Percentiles rank a stretch among this genome's conserved stretches.
Conservation (phyloP, 257 asterid genomes). For the Rehmannia glutinosa region DNA sequence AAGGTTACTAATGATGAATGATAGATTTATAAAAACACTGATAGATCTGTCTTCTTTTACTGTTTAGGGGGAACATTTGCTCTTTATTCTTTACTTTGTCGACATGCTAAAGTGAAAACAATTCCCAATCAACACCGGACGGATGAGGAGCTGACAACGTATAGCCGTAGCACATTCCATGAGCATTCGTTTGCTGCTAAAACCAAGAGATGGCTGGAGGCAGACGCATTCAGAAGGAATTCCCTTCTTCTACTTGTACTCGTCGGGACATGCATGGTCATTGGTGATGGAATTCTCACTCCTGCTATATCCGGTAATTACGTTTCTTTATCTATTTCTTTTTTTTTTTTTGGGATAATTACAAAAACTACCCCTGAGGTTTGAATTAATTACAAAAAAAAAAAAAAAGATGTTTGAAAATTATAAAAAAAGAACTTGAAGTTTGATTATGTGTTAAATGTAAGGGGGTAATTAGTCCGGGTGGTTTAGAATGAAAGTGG, state of each 20-base stretch:
- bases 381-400: too few relatives aligned
- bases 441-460: too few relatives aligned
- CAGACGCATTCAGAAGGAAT: slow-evolving; percentile 49
- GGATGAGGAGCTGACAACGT: slow-evolving; percentile 97
- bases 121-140: slow-evolving; percentile 97
- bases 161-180: slow-evolving; percentile 81
- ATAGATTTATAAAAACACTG: background rate
- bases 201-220: slow-evolving; percentile 92
- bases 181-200: slow-evolving; percentile 93
- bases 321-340: background rate
- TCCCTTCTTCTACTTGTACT: slow-evolving; percentile 82
- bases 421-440: too few relatives aligned
- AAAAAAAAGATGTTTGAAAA: too few relatives aligned
- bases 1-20: background rate
- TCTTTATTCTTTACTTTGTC: slow-evolving; percentile 87
- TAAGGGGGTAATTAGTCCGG: too few relatives aligned
- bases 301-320: slow-evolving; percentile 93
- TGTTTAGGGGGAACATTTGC: slow-evolving; percentile 90
- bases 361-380: too few relatives aligned
- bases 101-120: slow-evolving; percentile 86
- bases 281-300: slow-evolving; percentile 98
- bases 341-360: too few relatives aligned
- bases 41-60: background rate
- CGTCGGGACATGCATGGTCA: slow-evolving; percentile 87
- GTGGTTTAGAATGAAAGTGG: too few relatives aligned